A percentile compares a stretch with the other conserved stretches of the same genome.
phyloP scores from a whole-genome alignment of 1,284 basidiomycete genomes.

The Boletellus sp. region DNA sequence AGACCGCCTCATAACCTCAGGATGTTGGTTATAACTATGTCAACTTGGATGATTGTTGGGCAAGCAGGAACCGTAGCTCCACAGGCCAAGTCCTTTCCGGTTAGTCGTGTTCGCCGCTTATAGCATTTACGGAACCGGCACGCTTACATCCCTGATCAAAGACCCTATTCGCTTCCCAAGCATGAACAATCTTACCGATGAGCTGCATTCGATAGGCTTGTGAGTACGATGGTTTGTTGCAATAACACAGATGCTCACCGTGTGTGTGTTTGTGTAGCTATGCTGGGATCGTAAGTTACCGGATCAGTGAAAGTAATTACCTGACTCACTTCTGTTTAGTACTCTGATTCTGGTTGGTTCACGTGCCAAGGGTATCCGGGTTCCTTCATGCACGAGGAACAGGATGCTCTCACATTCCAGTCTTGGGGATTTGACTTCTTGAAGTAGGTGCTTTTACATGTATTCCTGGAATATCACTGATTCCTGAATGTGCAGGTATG shows the following conservation, averaged over 20 bases:
- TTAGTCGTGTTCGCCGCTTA: constrained; percentile 24
- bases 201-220: constrained; percentile 52
- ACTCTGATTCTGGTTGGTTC: constrained; percentile 34
- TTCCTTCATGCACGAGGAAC: constrained; percentile 28
- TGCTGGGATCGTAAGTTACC: constrained; percentile 46
- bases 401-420: constrained; percentile 29
- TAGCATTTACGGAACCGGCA: constrained; percentile 31
- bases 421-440: constrained; percentile 59
- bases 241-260: constrained; percentile 1
- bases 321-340: constrained; percentile 13
- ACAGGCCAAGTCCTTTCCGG: constrained; percentile 47
- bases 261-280: constrained; percentile 30
- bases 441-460: constrained; percentile 41
- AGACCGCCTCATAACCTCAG: constrained; percentile 26
- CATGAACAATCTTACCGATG: constrained; percentile 50
- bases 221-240: constrained; percentile 26
- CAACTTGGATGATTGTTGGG: constrained; percentile 60
- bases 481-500: constrained; percentile 38
- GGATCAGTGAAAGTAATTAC: not conserved
- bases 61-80: constrained; percentile 44
- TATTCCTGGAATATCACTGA: not conserved
- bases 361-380: constrained; percentile 30
- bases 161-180: constrained; percentile 32
- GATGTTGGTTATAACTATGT: constrained; percentile 52
- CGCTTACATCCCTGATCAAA: constrained; percentile 2